phyloP scores from a whole-genome alignment of 306 rosid species.

The Luffa aegyptiaca region DNA sequence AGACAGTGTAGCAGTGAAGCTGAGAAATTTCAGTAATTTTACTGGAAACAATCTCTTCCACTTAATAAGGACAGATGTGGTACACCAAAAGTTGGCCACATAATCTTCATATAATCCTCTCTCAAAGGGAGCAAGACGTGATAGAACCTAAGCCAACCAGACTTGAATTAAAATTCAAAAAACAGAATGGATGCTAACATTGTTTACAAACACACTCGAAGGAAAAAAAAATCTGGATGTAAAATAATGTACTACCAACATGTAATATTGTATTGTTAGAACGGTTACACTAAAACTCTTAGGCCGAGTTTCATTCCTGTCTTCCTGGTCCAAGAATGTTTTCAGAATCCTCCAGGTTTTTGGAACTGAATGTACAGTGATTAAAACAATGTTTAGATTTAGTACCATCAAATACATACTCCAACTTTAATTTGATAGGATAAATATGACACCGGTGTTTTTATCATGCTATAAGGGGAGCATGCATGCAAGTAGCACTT shows the following conservation, averaged over 20 bases:
- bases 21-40: conserved; percentile 48
- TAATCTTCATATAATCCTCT: conserved; percentile 92
- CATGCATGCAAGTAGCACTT: not conserved
- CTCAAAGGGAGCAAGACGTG: conserved; percentile 88
- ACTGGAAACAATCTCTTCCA: conserved; percentile 81
- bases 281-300: not conserved
- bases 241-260: not conserved
- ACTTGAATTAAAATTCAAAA: not conserved
- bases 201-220: not conserved
- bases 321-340: not conserved
- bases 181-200: not conserved
- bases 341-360: not conserved
- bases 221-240: not conserved
- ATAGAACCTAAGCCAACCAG: conserved; percentile 42
- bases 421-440: not conserved
- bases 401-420: not conserved
- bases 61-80: conserved; percentile 68
- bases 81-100: conserved; percentile 94
- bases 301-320: not conserved
- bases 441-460: not conserved
- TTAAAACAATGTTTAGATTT: not conserved
- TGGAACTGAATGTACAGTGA: not conserved
- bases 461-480: not conserved
- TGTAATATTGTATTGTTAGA: not conserved
- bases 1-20: conserved; percentile 55